Conservation (phyloP, 2,329 filamentous ascomycete species). For the Xylariaceae sp. region DNA sequence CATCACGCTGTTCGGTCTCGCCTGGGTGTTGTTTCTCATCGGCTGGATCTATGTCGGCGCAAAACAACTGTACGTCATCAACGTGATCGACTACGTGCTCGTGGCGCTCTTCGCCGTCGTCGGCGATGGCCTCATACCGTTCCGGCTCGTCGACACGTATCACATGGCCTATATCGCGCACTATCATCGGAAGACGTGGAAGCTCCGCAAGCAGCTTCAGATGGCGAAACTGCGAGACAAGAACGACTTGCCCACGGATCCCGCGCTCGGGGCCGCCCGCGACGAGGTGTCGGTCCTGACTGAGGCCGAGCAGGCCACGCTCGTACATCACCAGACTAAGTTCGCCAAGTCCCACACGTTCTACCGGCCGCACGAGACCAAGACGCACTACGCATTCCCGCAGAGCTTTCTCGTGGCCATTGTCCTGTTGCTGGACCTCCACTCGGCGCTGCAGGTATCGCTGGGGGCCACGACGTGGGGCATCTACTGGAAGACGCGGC, state of each 20-base stretch:
- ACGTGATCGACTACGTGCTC: slow-evolving; percentile 66
- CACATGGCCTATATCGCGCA: slow-evolving; percentile 80
- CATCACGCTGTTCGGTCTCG: slow-evolving; percentile 79
- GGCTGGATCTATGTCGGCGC: slow-evolving; percentile 82
- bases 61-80: slow-evolving; percentile 63
- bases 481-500: slow-evolving; percentile 66
- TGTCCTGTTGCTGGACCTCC: slow-evolving; percentile 73
- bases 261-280: slow-evolving; percentile 41
- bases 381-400: slow-evolving; percentile 76
- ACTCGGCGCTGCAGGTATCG: slow-evolving; percentile 75
- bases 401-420: slow-evolving; percentile 69
- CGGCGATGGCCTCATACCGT: slow-evolving; percentile 68
- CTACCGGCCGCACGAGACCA: slow-evolving; percentile 83
- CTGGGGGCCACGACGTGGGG: slow-evolving; percentile 76
- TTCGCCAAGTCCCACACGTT: slow-evolving; percentile 81
- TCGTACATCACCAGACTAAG: slow-evolving; percentile 74
- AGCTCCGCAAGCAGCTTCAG: slow-evolving; percentile 56
- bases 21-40: slow-evolving; percentile 89
- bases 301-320: slow-evolving; percentile 60
- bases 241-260: slow-evolving; percentile 59
- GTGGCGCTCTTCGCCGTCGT: slow-evolving; percentile 68
- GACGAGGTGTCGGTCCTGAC: slow-evolving; percentile 59
- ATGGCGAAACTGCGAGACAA: slow-evolving; percentile 62
- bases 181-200: slow-evolving; percentile 63
- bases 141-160: slow-evolving; percentile 77